phyloP scores from a whole-genome alignment of 176 grass and related monocot species.

The Neostapfia colusana region DNA sequence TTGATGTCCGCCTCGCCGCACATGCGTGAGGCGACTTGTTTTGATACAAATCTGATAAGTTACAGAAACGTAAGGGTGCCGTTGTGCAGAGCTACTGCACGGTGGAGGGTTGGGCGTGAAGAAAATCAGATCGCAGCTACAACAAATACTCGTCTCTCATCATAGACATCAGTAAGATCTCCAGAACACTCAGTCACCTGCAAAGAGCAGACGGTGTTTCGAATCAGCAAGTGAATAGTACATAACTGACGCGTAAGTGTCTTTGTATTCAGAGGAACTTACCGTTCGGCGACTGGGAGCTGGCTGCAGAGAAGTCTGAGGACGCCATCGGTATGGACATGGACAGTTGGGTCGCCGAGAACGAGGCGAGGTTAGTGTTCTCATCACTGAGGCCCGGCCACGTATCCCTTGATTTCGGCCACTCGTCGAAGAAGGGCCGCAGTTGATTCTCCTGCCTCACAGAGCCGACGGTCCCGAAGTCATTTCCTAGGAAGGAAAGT shows the following conservation, averaged over 20 bases:
- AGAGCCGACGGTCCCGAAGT: constrained; percentile 30
- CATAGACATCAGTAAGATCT: neutral
- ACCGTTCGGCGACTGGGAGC: constrained; percentile 67
- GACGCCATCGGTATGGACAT: constrained; percentile 70
- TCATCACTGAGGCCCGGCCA: constrained; percentile 58
- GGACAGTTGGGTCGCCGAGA: constrained; percentile 74
- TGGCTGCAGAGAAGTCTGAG: constrained; percentile 67
- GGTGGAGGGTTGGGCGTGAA: neutral
- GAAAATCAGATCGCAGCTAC: constrained; percentile 2
- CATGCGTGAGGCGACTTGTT: neutral
- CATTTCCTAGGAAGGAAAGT: constrained; percentile 35
- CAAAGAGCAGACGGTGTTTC: neutral
- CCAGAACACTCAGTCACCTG: constrained; percentile 34
- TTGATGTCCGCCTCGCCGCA: neutral
- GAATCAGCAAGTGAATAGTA: neutral
- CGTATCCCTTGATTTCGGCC: constrained; percentile 60
- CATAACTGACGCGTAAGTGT: neutral
- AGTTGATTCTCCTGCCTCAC: constrained; percentile 59
- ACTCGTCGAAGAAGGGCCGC: constrained; percentile 87
- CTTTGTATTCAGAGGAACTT: neutral
- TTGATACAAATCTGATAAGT: constrained; percentile 38
- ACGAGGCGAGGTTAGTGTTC: constrained; percentile 49
- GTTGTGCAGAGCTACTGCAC: neutral
- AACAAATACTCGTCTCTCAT: neutral
- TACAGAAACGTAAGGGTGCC: constrained; percentile 25